Percentiles rank a stretch among this genome's conserved stretches.
Conservation (phyloP, 345 rosid species). For the Syzygium jambos region DNA sequence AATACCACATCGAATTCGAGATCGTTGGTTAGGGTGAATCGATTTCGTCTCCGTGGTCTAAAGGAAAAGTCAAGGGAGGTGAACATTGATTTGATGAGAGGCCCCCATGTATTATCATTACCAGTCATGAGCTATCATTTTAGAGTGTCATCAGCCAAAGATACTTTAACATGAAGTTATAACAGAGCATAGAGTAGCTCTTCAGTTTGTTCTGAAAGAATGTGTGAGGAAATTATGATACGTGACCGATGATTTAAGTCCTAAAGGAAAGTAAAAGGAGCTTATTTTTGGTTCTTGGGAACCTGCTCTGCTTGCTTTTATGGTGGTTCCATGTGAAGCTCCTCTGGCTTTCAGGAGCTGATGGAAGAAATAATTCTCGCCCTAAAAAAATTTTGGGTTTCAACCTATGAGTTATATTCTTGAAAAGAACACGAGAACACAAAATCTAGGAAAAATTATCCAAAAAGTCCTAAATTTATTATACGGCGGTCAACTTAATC, state of each 20-base stretch:
- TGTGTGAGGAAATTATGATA: neutral
- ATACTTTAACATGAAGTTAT: neutral
- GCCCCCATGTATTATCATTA: neutral
- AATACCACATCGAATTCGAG: neutral
- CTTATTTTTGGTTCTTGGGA: neutral
- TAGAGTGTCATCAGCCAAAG: neutral
- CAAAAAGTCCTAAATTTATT: too few species aligned
- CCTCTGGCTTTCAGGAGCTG: neutral
- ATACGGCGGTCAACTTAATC: too few species aligned
- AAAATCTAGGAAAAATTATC: neutral
- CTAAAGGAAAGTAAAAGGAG: neutral
- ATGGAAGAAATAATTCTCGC: neutral
- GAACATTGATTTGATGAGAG: neutral
- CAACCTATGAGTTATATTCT: neutral
- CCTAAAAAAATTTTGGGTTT: neutral
- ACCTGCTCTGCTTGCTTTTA: neutral
- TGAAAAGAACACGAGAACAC: neutral
- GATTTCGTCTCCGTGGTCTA: neutral
- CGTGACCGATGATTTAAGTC: neutral
- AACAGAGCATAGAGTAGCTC: neutral
- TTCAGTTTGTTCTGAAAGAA: neutral
- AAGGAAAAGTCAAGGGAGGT: neutral
- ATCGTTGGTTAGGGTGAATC: neutral
- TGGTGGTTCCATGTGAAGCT: neutral
- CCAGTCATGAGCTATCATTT: neutral